A percentile compares a stretch with the other conserved stretches of the same genome.
These are phyloP conservation scores for Puccinia hordei DNA, from an alignment of 1,284 basidiomycete species.

Conservation along the genomic window DNA sequence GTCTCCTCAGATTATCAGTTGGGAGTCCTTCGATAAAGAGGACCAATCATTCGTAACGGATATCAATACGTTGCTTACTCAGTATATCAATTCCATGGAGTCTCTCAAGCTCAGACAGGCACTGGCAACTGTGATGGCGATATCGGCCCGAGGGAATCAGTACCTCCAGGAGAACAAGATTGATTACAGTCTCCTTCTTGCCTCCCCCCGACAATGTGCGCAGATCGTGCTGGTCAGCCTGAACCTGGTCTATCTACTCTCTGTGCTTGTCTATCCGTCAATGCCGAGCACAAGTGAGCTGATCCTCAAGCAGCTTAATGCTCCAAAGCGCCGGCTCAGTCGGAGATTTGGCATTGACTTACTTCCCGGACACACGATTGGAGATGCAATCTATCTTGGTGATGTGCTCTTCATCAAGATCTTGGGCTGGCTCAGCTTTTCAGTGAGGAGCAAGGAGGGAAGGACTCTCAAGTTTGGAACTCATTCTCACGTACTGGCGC, in stretches of 20 bases:
- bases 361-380: no score
- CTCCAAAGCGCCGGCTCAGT: slow-evolving; percentile 77
- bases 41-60: slow-evolving; percentile 79
- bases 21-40: slow-evolving; percentile 61
- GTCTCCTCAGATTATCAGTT: neutral
- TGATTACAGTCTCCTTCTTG: slow-evolving; percentile 82
- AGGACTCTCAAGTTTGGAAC: no score
- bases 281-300: slow-evolving; percentile 86
- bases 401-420: no score
- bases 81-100: slow-evolving; percentile 87
- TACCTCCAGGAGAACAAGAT: slow-evolving; percentile 85
- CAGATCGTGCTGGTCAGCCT: slow-evolving; percentile 78
- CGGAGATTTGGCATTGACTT: no score
- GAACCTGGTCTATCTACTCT: slow-evolving; percentile 90
- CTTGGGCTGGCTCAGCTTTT: no score
- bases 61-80: slow-evolving; percentile 75
- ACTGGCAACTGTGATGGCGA: slow-evolving; percentile 81
- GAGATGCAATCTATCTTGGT: no score
- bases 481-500: no score
- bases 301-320: slow-evolving; percentile 86
- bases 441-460: no score
- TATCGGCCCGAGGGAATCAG: no score
- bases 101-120: slow-evolving; percentile 84
- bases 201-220: slow-evolving; percentile 80
- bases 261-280: no score